phyloP scores from a whole-genome alignment of 2,329 filamentous ascomycete species.

The Microdochium paspali region DNA sequence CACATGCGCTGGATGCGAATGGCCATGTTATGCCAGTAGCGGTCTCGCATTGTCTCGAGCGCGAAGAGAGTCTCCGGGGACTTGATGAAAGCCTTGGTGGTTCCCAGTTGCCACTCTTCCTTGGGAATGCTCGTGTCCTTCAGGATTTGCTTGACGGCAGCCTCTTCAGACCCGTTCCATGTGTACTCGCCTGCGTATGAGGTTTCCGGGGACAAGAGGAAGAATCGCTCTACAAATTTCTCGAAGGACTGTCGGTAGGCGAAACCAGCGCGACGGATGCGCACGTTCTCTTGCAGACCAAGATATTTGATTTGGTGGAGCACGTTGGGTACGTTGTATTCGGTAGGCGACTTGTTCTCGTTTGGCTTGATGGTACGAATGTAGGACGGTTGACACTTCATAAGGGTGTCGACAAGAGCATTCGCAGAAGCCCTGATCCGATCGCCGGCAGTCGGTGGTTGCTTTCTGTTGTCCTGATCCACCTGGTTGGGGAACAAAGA shows the following conservation, averaged over 20 bases:
- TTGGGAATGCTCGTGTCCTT: constrained; percentile 92
- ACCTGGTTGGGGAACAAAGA: constrained; percentile 85
- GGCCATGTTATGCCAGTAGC: constrained; percentile 99
- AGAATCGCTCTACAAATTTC: constrained; percentile 97
- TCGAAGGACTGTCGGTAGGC: constrained; percentile 96
- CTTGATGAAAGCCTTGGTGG: constrained; percentile 96
- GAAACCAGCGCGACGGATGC: constrained; percentile 91
- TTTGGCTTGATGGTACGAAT: constrained; percentile 99
- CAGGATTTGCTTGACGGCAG: constrained; percentile 83
- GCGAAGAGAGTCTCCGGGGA: constrained; percentile 95
- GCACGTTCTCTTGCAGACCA: constrained; percentile 97
- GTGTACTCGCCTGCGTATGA: constrained; percentile 97
- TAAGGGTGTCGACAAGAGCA: constrained; percentile 85
- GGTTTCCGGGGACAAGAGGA: constrained; percentile 85
- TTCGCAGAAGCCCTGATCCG: constrained; percentile 95
- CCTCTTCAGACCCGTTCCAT: constrained; percentile 81
- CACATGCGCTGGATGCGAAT: constrained; percentile 95
- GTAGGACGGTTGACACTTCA: constrained; percentile 96
- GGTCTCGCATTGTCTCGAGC: constrained; percentile 92
- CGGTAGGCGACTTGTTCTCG: constrained; percentile 91
- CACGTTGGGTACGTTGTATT: constrained; percentile 88
- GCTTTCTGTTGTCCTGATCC: constrained; percentile 89
- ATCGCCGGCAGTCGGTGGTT: constrained; percentile 89
- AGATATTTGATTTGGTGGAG: constrained; percentile 98
- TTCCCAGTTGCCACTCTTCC: constrained; percentile 95